These are phyloP conservation scores for Populus simonii DNA, from an alignment of 345 rosid genomes.

Conservation along the genomic window DNA sequence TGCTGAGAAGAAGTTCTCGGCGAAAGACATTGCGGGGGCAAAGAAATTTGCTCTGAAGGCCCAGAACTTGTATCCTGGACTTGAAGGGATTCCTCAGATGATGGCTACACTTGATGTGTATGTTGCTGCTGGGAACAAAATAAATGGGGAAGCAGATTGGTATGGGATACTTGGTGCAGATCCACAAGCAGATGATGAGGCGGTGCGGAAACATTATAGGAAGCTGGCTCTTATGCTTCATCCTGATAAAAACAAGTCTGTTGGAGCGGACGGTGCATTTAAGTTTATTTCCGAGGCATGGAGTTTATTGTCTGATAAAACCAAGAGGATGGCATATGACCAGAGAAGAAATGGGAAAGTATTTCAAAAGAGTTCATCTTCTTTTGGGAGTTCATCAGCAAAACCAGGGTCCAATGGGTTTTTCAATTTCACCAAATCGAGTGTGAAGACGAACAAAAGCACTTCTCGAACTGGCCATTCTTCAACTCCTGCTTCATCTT, in stretches of 20 bases:
- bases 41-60: constrained; percentile 75
- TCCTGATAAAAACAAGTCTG: constrained; percentile 84
- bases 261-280: constrained; percentile 91
- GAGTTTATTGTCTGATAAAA: constrained; percentile 67
- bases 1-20: constrained; percentile 72
- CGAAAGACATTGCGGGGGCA: constrained; percentile 69
- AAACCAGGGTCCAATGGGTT: constrained; percentile 37
- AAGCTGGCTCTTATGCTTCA: constrained; percentile 68
- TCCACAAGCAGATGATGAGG: constrained; percentile 60
- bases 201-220: constrained; percentile 59
- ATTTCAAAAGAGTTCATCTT: constrained; percentile 39
- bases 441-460: constrained; percentile 18
- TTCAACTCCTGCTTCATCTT: constrained; percentile 17
- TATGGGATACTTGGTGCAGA: constrained; percentile 62
- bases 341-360: constrained; percentile 38
- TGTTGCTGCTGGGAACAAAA: constrained; percentile 57
- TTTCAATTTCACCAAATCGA: constrained; percentile 37
- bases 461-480: constrained; percentile 19
- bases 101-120: constrained; percentile 59
- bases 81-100: constrained; percentile 67
- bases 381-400: constrained; percentile 33
- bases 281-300: constrained; percentile 40
- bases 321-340: constrained; percentile 57
- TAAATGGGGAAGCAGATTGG: constrained; percentile 73
- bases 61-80: constrained; percentile 63